These are phyloP conservation scores for Coccomyxa subellipsoidea DNA, from an alignment of 163 green algal genomes.

Conservation along the genomic window DNA sequence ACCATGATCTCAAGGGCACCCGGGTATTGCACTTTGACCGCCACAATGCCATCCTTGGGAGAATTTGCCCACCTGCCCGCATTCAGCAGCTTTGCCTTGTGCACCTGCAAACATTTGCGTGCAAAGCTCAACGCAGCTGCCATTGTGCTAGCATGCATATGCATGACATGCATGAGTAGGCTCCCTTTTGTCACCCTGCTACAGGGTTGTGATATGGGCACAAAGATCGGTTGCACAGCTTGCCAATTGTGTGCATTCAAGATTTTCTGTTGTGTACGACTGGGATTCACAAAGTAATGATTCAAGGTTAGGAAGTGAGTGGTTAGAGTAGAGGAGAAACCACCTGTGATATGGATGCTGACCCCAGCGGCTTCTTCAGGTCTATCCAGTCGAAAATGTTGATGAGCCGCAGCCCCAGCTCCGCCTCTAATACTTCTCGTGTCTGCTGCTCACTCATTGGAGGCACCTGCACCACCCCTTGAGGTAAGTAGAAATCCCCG, in stretches of 20 bases:
- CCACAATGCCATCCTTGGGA: conserved; percentile 60
- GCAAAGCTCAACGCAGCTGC: too few species aligned
- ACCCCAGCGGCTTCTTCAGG: conserved; percentile 76
- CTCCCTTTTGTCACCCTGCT: too few species aligned
- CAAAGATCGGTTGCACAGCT: too few species aligned
- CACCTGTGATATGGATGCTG: conserved; percentile 85
- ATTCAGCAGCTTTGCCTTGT: conserved; percentile 64
- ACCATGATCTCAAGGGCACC: conserved; percentile 72
- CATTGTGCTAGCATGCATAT: too few species aligned
- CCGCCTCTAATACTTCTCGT: conserved; percentile 48
- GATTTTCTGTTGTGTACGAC: too few species aligned
- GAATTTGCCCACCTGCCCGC: conserved; percentile 6
- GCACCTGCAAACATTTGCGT: conserved; percentile 51
- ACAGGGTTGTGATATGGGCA: too few species aligned
- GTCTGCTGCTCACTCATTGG: conserved; percentile 55
- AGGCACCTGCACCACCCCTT: conserved; percentile 42
- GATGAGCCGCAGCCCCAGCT: conserved; percentile 61
- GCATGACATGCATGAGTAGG: too few species aligned
- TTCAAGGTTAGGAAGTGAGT: too few species aligned
- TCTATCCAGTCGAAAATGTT: conserved; percentile 90
- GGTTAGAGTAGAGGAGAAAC: too few species aligned
- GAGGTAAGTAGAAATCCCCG: neutral
- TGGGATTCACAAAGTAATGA: too few species aligned
- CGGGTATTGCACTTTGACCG: conserved; percentile 90
- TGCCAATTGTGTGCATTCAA: too few species aligned